Base-by-base conservation (phyloP, 1,284 basidiomycete genomes). In the Pisolithus thermaeus region DNA sequence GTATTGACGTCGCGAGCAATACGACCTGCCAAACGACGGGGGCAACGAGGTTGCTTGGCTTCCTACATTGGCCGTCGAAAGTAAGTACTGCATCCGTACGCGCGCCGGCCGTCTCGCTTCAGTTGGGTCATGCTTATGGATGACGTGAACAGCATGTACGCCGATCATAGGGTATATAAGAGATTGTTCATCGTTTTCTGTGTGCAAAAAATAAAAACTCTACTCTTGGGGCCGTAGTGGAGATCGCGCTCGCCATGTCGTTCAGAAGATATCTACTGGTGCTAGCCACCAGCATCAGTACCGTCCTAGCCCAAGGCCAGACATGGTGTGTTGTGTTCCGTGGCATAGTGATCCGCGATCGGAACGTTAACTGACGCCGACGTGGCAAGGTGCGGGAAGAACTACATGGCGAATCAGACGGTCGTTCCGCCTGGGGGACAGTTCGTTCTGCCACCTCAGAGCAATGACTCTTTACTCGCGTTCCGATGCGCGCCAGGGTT, bases 401-500 rank as follows among this genome's bases (percentile, higher is more conserved):
- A 85, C 58, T 88, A 78, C 59, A 80, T 79, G 75, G 50, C 69
- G 7, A 73, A 71, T 28, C 66, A 73, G 42, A 71, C 78, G 0
- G 64, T 79, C 6, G 71, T 77, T n/a, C 73, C 76, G 7, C 83
- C 83, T 11, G 79, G 75, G 32, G 84, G 84, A 37, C 69, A 80
- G 55, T 87, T 88, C 58, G 73, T 78, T 3, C 59, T 75, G 2
- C 79, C 83, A 1, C 64, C 66, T 0, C 63, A 65, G 0, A 81
- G 80, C 1, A 54, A 64, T 0, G 65, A 62, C 1, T 78, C 83
- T n/a, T 73, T 87, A 3, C 70, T 89, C 11, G 79, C 83, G 0
- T 73, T 90, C 51, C 78, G 83, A 49, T 90, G 87, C 60, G 74
- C 77, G 2, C 85, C 83, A 16, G 79, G 75, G 2, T 77, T 87